Base-by-base conservation (phyloP, 2,329 filamentous ascomycete species). In the Fusarium transvaalense region DNA sequence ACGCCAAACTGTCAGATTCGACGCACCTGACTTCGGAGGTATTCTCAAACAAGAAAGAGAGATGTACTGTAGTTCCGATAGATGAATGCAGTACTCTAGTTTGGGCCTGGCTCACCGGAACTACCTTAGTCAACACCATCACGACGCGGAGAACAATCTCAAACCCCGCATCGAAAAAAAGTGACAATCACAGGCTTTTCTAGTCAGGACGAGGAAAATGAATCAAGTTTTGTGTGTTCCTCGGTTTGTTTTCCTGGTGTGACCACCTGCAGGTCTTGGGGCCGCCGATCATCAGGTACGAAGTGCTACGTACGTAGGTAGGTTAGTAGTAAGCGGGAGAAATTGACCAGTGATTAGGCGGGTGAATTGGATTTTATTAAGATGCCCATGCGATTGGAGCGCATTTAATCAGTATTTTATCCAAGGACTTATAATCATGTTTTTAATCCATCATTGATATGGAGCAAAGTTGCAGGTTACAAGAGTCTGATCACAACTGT, bases 141-240 rank as follows among this genome's bases (percentile, higher is more conserved):
- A 55, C 32, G 41, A 68, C 12, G 55, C 10, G 51, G 31, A 41
- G 37, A 61, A 38, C 25, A 54, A 34, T 27, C 7, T 19, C 38
- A 43, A 54, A 56, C 67, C 47, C 66, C 58, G 61, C 66, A 50
- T 54, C 59, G 46, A 29, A 32, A 29, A 32, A 15, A 42, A 38
- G 19, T 35, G 59, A 56, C 39, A 64, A 68, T 70, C 66, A 73
- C 66, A 66, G 58, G 71, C 70, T 68, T 69, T 68, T 69, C 41
- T 41, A 52, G 46, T 47, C 45, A 54, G 35, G 34, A 58, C 47
- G 25, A 47, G 41, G 54, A 48, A 12, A 9, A 21, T 4, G 50
- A 23, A 37, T 12, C 17, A 38, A 31, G 19, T 35, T 52, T n/a
- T 19, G 21, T 43, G 59, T 61, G 56, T 71, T 53, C 71, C 71